Base-by-base conservation (phyloP, 345 rosid species). In the Boechera stricta region DNA sequence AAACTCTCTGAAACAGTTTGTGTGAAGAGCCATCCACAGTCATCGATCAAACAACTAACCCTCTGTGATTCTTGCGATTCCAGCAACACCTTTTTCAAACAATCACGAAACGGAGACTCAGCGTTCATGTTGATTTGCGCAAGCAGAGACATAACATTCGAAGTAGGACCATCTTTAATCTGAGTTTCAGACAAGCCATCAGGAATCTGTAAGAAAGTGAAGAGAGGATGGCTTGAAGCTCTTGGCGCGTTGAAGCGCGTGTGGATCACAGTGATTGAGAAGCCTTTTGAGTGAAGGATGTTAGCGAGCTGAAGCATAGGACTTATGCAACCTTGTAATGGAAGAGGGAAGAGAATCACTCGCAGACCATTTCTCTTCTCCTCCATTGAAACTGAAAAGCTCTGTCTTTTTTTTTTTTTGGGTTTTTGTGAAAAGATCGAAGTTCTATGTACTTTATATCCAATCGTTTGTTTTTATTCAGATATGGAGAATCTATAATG, bases 301-400 rank as follows among this genome's bases (percentile, higher is more conserved):
- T 92, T 88, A 13, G 91, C 86, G 2, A 90, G 86, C 69, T 87
- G 88, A 47, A 92, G 84, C 91, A 87, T 83, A 65, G 89, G 73
- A 81, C 73, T 92, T 1, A 90, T 84, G 58, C 91, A 92, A 66
- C 91, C 88, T 51, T 90, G 90, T 10, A 68, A 58, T n/a, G 92
- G 96, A 1, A 87, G n/a, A 0, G 92, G 96, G 61, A 87, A 87
- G 48, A 89, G 71, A 5, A 90, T 72, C 4, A 92, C 84, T 54
- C 76, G 35, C 9, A 15, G 42, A 45, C 71, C 58, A 33, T 69
- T 77, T 5, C 24, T 53, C 55, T 77, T 62, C 64, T 56, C 38
- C 61, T 76, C 80, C 80, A 78, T 78, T 66, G 67, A 35, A 64
- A 38, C 1, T 58, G 78, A 36, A 39, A 53, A 41, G 35, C 7